A percentile compares a stretch with the other conserved stretches of the same genome.
These are phyloP conservation scores for Phaffia australis DNA, from an alignment of 768 basidiomycete species.

Conservation along the genomic window DNA sequence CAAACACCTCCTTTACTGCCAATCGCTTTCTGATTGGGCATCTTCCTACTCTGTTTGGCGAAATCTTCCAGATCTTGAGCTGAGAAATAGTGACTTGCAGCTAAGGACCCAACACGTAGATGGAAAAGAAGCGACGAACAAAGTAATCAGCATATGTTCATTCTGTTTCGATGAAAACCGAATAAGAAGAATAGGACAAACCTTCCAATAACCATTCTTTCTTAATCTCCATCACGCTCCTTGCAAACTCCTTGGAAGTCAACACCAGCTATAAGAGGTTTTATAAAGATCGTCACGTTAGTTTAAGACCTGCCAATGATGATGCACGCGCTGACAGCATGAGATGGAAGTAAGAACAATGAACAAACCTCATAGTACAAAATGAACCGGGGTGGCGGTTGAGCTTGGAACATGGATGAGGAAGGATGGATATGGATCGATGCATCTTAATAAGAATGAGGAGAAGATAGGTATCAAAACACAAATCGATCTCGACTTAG, in stretches of 20 bases:
- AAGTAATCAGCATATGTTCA: neutral
- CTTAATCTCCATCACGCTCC: conserved; percentile 98
- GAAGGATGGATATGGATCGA: conserved; percentile 96
- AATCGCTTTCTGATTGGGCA: conserved; percentile 26
- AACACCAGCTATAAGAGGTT: conserved; percentile 53
- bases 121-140: neutral
- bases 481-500: no score
- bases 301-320: no score
- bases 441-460: conserved; percentile 46
- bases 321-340: no score
- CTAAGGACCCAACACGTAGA: conserved; percentile 1
- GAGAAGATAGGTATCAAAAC: neutral
- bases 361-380: conserved; percentile 65
- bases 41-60: conserved; percentile 21
- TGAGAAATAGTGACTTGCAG: conserved; percentile 25
- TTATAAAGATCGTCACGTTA: no score
- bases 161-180: neutral
- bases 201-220: conserved; percentile 87
- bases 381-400: conserved; percentile 81
- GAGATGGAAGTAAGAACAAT: no score
- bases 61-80: conserved; percentile 25
- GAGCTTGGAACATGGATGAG: conserved; percentile 85
- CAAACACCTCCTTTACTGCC: conserved; percentile 7
- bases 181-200: conserved; percentile 38
- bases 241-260: conserved; percentile 94